Conservation (phyloP, 805 yeast species). For the Brettanomyces custersianus region DNA sequence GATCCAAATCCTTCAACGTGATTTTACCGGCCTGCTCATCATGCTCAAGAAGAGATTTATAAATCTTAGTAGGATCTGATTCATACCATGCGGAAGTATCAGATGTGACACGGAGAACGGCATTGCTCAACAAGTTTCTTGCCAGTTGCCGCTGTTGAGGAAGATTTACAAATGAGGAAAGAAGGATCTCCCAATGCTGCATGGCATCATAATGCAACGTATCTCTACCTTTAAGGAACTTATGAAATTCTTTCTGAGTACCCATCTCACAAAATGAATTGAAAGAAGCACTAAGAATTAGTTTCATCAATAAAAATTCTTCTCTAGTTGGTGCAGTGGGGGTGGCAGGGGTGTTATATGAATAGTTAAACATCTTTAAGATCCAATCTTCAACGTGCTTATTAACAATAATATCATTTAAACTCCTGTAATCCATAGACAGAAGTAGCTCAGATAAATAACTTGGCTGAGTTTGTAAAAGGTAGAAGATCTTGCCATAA, state of each 20-base stretch:
- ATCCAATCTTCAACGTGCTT: conserved; percentile 27
- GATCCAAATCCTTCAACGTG: conserved; percentile 17
- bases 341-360: conserved; percentile 8
- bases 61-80: conserved; percentile 65
- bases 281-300: conserved; percentile 41
- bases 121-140: conserved; percentile 31
- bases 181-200: conserved; percentile 35
- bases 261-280: conserved; percentile 27
- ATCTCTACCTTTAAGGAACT: conserved; percentile 18
- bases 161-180: conserved; percentile 35
- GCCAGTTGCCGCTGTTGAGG: conserved; percentile 39
- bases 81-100: conserved; percentile 58
- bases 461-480: conserved; percentile 74
- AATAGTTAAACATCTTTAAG: conserved; percentile 24
- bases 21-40: conserved; percentile 22
- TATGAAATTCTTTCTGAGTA: conserved; percentile 15
- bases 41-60: conserved; percentile 29
- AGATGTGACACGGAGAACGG: conserved; percentile 30
- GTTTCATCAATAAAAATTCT: conserved; percentile 54
- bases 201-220: conserved; percentile 9
- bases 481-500: conserved; percentile 70
- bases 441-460: conserved; percentile 55
- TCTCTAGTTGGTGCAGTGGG: conserved; percentile 46
- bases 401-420: conserved; percentile 9
- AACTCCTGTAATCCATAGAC: conserved; percentile 16